Conservation (phyloP, 176 grass and related monocot genomes). For the Hsuehochloa calcarea region DNA sequence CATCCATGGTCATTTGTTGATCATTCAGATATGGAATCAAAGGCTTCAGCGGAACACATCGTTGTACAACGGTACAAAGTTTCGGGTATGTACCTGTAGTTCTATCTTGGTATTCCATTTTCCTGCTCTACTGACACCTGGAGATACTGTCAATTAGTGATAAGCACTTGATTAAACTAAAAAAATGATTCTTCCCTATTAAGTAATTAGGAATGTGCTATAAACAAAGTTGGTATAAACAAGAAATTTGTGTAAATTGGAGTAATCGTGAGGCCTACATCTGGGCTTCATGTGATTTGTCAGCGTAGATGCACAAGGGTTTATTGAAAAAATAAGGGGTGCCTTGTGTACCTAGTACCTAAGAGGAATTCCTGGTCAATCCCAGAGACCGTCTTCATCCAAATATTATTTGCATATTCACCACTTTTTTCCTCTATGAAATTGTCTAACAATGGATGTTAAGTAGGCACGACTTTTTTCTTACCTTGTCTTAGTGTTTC, state of each 20-base stretch:
- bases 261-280: not conserved
- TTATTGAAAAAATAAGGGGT: too few species aligned
- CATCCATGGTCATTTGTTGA: not conserved
- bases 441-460: not conserved
- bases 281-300: not conserved
- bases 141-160: not conserved
- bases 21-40: conserved; percentile 67
- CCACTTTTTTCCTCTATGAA: not conserved
- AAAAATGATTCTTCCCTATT: not conserved
- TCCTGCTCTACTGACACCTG: not conserved
- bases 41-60: conserved; percentile 54
- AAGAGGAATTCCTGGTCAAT: not conserved
- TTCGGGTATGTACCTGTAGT: conserved; percentile 52
- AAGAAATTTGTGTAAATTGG: not conserved
- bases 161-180: not conserved
- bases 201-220: not conserved
- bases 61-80: conserved; percentile 69
- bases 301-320: not conserved
- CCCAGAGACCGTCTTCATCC: not conserved
- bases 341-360: not conserved
- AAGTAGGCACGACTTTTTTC: not conserved
- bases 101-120: not conserved
- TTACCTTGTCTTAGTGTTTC: not conserved
- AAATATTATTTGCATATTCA: not conserved
- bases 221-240: not conserved